Evolutionary conservation across 2,329 filamentous ascomycete species (phyloP).

Genomic region (Drechslerella stenobrocha): DNA sequence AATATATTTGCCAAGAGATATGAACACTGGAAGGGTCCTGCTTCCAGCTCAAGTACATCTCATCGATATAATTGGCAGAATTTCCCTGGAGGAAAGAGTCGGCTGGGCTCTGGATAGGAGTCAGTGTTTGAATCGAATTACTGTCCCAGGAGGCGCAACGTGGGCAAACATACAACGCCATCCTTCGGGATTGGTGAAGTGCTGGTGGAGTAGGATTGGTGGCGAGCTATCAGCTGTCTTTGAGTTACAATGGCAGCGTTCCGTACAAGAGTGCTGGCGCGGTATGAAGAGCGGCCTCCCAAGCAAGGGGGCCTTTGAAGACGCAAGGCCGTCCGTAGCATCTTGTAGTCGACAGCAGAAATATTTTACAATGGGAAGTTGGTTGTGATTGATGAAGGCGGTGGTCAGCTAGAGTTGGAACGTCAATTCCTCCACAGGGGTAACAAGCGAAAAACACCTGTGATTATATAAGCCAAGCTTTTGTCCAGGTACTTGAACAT

Average conservation of each 20-base stretch:
- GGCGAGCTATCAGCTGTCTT: not conserved
- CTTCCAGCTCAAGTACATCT: conserved; percentile 99
- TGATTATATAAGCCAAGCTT: conserved; percentile 4
- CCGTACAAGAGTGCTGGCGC: conserved; percentile 4
- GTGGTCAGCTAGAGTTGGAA: not conserved
- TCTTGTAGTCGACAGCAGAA: conserved; percentile 14
- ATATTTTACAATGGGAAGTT: too few relatives aligned
- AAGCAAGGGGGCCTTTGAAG: conserved; percentile 16
- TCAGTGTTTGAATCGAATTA: not conserved
- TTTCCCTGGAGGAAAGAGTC: conserved; percentile 96
- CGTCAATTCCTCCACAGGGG: not conserved
- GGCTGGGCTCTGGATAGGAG: conserved; percentile 74
- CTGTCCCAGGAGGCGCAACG: not conserved
- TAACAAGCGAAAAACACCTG: not conserved
- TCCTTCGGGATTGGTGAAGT: conserved; percentile 18
- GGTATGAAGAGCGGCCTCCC: conserved; percentile 9
- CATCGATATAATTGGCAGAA: conserved; percentile 98
- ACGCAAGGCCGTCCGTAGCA: conserved; percentile 35
- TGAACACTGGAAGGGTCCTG: conserved; percentile 90
- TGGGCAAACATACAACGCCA: conserved; percentile 25
- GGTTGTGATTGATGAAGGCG: not conserved
- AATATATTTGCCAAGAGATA: conserved; percentile 98
- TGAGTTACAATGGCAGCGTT: conserved; percentile 4
- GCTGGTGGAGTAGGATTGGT: conserved; percentile 14
- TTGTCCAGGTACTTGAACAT: not conserved